Evolutionary conservation across 2,329 filamentous ascomycete species (phyloP), one percentile per base, ranked within the genome.

Genomic region (Dactylonectria macrodidyma): DNA sequence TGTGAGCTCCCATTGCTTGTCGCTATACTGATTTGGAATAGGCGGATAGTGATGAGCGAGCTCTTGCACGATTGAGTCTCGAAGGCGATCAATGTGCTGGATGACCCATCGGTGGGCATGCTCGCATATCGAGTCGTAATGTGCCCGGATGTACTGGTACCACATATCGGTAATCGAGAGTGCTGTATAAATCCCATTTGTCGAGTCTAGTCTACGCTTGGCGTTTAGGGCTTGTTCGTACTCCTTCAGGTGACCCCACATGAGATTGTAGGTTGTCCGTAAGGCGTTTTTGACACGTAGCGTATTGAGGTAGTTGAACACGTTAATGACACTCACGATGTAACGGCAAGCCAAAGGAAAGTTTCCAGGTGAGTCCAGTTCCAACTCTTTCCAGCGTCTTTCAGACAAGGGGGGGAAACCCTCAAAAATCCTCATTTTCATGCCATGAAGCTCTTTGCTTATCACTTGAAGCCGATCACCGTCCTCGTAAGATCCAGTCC

Each of bases 361-460:
- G 14, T 75, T 76, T 0, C 69, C 48, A 0, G 67, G 69, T 0
- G 72, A 57, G 19, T 78, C 73, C 0, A 79, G 71, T 0, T 63
- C 47, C 26, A 75, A 14, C 0, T 78, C 73, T 1, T 67, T 52
- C 77, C 76, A 79, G 24, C 73, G 67, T 12, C 74, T 67, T 24
- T 77, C 73, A 0, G 77, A 77, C 16, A 79, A 52, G 2, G 77
- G 77, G 5, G 71, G 56, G 1, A 78, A 44, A 3, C 77, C 77
- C 11, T 76, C 75, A 77, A 76, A 79, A 0, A 78, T 22, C 7
- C 76, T 65, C 10, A 73, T 72, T n/a, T 78, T 79, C 71, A 78
- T 78, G 1, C 74, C 66, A 3, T 77, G 73, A 2, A 79, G 74
- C 34, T 76, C 73, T 7, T 78, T 78, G 1, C 72, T 67, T 3